These are phyloP conservation scores for Taxillus chinensis DNA, from an alignment of 164 flowering plant species.

Conservation along the genomic window DNA sequence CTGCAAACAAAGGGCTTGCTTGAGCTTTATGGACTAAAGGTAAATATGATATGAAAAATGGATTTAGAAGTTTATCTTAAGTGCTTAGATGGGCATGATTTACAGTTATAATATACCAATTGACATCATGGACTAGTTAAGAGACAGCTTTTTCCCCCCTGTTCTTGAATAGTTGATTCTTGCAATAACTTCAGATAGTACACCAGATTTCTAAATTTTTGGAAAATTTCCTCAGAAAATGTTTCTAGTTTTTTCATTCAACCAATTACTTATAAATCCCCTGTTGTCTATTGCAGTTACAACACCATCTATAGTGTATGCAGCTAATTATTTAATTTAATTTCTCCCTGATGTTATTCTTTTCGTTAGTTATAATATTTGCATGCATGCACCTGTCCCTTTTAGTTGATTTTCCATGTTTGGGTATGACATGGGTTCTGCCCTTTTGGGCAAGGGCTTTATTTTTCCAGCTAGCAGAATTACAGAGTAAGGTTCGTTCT, in stretches of 20 bases:
- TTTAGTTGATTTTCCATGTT: background rate
- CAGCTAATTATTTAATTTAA: too few relatives aligned
- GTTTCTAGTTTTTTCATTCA: background rate
- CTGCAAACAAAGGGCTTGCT: slow-evolving; percentile 91
- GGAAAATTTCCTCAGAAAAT: background rate
- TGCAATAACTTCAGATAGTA: background rate
- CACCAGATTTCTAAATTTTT: background rate
- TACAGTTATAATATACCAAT: background rate
- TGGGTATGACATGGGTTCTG: slow-evolving; percentile 22
- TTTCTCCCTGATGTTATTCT: background rate
- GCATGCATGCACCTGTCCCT: background rate
- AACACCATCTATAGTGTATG: background rate
- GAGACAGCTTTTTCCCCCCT: background rate
- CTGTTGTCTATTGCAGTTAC: background rate
- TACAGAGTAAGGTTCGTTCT: slow-evolving; percentile 78
- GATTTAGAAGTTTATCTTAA: background rate
- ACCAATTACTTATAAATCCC: background rate
- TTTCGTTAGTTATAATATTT: background rate
- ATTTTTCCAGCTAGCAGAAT: slow-evolving; percentile 62
- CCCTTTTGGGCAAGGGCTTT: slow-evolving; percentile 25
- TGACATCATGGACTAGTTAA: too few relatives aligned
- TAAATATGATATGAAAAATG: slow-evolving; percentile 16
- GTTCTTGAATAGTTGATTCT: background rate
- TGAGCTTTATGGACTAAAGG: slow-evolving; percentile 95
- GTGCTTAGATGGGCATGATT: background rate